Base-by-base conservation (phyloP, 2,329 filamentous ascomycete genomes). In the Scopulariopsis brevicaulis region DNA sequence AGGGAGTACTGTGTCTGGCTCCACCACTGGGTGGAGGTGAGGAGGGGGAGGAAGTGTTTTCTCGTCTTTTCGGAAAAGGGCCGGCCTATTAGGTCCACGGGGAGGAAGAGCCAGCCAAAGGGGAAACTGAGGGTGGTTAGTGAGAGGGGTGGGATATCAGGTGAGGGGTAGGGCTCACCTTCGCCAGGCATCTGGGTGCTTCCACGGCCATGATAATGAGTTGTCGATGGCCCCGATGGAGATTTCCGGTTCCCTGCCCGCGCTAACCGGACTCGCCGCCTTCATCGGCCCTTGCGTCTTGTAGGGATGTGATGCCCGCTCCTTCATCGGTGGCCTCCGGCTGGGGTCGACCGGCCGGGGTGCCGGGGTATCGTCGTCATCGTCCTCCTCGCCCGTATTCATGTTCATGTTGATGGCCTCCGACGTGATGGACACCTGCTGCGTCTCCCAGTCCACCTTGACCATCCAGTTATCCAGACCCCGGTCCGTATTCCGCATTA, bases 391-490 rank as follows among this genome's bases (percentile, higher is more conserved):
- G 3, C 68, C 67, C 2, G 67, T 65, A 56, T 85, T 82, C 77
- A 78, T 75, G 78, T 89, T 67, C 77, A 95, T 71, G 32, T 81
- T 80, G 52, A 82, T 74, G 12, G 92, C 90, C 60, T 96, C 91
- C 0, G 90, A 90, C 18, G 87, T 86, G 63, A 99, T 90, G 8
- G 88, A 90, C 14, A 94, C 93, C 65, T 87, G 82, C 66, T 94
- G 84, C 2, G 82, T 85, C 64, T 90, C 82, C 79, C 85, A 90
- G 70, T 99, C 92, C 35, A 99, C 89, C 70, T 90, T 94, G 68
- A 99, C 91, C 94, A 99, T 99, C 94, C 94, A 99, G 66, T 99
- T 99, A 70, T 99, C 94, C 59, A 96, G 77, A 1, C 94, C 94
- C 72, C 94, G 83, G 70, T 99, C 94, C 1, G 94, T 99, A 68